phyloP scores from a whole-genome alignment of 1,284 basidiomycete genomes.

The Trametes pubescens region DNA sequence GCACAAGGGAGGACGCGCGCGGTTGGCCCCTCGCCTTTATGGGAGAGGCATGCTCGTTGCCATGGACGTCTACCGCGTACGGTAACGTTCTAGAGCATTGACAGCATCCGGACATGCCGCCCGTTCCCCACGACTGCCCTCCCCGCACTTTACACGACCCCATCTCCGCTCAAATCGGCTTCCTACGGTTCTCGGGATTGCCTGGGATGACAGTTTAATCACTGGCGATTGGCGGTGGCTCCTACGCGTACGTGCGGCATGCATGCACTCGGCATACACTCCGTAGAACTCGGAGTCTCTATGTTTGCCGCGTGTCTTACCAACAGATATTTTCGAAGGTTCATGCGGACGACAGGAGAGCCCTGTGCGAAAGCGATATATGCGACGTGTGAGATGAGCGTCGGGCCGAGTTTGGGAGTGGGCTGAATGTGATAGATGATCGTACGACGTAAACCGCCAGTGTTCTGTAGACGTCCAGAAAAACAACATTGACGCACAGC shows the following conservation, averaged over 20 bases:
- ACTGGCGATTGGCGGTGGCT: background rate
- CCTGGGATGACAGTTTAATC: background rate
- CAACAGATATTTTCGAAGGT: too few species aligned
- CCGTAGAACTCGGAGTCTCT: too few species aligned
- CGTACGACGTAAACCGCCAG: too few species aligned
- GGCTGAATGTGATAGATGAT: too few species aligned
- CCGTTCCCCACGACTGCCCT: constrained; percentile 7
- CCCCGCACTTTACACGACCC: background rate
- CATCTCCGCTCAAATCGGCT: constrained; percentile 1
- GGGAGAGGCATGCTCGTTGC: background rate
- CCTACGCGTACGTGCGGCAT: background rate
- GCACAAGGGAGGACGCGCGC: background rate
- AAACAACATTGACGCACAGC: too few species aligned
- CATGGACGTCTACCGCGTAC: constrained; percentile 5
- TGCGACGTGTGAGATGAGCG: too few species aligned
- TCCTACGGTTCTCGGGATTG: background rate
- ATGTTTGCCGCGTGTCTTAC: too few species aligned
- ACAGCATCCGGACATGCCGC: background rate
- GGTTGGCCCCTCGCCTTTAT: background rate
- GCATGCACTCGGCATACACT: background rate
- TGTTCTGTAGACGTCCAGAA: too few species aligned
- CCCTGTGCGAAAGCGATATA: too few species aligned
- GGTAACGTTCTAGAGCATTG: constrained; percentile 16
- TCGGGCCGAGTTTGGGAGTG: too few species aligned
- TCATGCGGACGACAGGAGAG: too few species aligned